Evolutionary conservation across 2,329 filamentous ascomycete genomes (phyloP).

Genomic region (Epicoccum nigrum): DNA sequence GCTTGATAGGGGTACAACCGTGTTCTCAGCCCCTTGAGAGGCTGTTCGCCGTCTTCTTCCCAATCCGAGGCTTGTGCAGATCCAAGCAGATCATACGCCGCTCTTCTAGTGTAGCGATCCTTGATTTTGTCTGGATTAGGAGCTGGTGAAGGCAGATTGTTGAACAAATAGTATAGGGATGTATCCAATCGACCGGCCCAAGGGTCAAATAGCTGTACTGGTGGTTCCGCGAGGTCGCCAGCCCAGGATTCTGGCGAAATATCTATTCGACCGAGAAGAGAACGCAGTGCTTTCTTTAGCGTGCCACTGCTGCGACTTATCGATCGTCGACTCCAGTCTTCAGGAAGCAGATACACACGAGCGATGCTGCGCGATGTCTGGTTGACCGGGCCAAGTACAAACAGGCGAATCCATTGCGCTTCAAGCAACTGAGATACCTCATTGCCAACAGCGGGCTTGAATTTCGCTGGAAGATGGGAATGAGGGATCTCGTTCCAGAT

Average conservation of each 20-base stretch:
- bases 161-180: slow-evolving; percentile 74
- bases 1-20: slow-evolving; percentile 79
- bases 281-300: slow-evolving; percentile 55
- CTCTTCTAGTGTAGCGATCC: slow-evolving; percentile 59
- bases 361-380: slow-evolving; percentile 35
- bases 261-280: slow-evolving; percentile 62
- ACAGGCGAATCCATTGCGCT: slow-evolving; percentile 45
- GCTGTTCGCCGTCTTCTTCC: slow-evolving; percentile 38
- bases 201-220: slow-evolving; percentile 43
- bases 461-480: slow-evolving; percentile 26
- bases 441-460: slow-evolving; percentile 30
- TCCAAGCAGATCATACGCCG: slow-evolving; percentile 63
- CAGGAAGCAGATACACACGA: slow-evolving; percentile 68
- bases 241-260: slow-evolving; percentile 63
- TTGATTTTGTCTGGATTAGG: slow-evolving; percentile 59
- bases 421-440: slow-evolving; percentile 37
- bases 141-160: slow-evolving; percentile 70
- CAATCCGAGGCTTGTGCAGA: slow-evolving; percentile 33
- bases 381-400: slow-evolving; percentile 17
- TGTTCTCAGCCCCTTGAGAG: slow-evolving; percentile 65
- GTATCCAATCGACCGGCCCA: slow-evolving; percentile 52
- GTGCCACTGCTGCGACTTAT: slow-evolving; percentile 58
- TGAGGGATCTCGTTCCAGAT: slow-evolving; percentile 37
- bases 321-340: slow-evolving; percentile 64
- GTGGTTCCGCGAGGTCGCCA: slow-evolving; percentile 46